These are phyloP conservation scores for Lycium ferocissimum DNA, from an alignment of 257 asterid species.

Conservation along the genomic window DNA sequence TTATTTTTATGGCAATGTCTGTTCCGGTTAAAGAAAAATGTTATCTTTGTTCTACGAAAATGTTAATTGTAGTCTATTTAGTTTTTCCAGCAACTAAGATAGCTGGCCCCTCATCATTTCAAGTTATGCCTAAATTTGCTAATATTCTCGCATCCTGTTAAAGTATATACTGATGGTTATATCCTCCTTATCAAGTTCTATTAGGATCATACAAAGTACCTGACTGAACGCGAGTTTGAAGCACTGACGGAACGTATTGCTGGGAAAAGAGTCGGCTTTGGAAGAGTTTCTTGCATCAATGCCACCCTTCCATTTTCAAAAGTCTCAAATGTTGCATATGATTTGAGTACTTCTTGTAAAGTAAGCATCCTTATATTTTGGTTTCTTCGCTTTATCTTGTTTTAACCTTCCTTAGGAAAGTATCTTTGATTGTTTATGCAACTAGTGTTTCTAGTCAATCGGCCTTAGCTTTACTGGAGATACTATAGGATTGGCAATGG, in stretches of 20 bases:
- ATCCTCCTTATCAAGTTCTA: slow-evolving; percentile 73
- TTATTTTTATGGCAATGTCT: not conserved
- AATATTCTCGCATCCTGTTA: not conserved
- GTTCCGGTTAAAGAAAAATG: not conserved
- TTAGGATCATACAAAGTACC: slow-evolving; percentile 91
- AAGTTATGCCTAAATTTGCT: not conserved
- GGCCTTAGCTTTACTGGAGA: not conserved
- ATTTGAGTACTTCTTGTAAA: slow-evolving; percentile 70
- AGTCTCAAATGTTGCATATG: slow-evolving; percentile 53
- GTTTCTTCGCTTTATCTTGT: not conserved
- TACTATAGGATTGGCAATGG: not conserved
- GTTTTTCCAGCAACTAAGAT: no score
- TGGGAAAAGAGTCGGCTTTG: slow-evolving; percentile 71
- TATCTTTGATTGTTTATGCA: slow-evolving; percentile 10
- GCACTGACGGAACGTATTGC: slow-evolving; percentile 83
- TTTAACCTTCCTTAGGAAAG: not conserved
- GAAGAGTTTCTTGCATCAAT: slow-evolving; percentile 87
- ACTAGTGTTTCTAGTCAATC: not conserved
- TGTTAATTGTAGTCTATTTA: no score
- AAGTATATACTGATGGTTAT: slow-evolving; percentile 55
- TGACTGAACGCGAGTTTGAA: slow-evolving; percentile 84
- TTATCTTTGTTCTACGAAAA: not conserved
- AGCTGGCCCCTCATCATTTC: not conserved
- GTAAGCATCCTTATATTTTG: slow-evolving; percentile 45
- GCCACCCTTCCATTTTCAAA: slow-evolving; percentile 74